Percentiles rank a stretch among this genome's conserved stretches.
These are phyloP conservation scores for Globisporangium splendens DNA, from an alignment of 352 stramenopile genomes.

Conservation along the genomic window DNA sequence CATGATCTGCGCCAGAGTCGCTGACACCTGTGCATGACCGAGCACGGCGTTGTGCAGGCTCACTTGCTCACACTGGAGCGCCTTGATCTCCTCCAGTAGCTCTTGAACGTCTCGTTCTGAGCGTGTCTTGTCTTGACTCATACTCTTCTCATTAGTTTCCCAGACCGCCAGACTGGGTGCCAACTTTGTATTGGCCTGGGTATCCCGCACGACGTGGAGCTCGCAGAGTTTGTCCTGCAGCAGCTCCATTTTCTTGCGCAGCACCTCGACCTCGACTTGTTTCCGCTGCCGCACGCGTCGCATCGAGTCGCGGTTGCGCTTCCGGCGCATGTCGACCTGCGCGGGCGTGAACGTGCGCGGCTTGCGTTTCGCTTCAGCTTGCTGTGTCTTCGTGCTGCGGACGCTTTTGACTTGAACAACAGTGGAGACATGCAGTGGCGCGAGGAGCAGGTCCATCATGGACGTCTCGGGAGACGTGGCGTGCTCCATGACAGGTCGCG, in stretches of 20 bases:
- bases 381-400: not conserved
- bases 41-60: conserved; percentile 8
- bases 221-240: conserved; percentile 7
- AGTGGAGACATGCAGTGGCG: no score
- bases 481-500: not conserved
- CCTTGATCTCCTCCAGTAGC: conserved; percentile 11
- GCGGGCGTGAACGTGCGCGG: conserved; percentile 7
- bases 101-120: conserved; percentile 9
- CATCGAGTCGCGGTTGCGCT: conserved; percentile 33
- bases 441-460: not conserved
- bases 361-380: conserved; percentile 1
- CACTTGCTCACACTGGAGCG: conserved; percentile 12
- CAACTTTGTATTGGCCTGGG: conserved; percentile 1
- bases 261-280: conserved; percentile 7
- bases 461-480: not conserved
- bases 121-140: conserved; percentile 2
- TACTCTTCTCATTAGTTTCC: no score
- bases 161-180: no score
- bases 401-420: not conserved
- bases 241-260: conserved; percentile 17
- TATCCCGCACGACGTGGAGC: not conserved
- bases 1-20: conserved; percentile 6
- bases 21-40: conserved; percentile 5
- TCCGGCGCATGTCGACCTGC: conserved; percentile 14
- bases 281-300: conserved; percentile 23